These are phyloP conservation scores for Salinomyces thailandicus DNA, from an alignment of 2,329 filamentous ascomycete genomes.

Conservation along the genomic window DNA sequence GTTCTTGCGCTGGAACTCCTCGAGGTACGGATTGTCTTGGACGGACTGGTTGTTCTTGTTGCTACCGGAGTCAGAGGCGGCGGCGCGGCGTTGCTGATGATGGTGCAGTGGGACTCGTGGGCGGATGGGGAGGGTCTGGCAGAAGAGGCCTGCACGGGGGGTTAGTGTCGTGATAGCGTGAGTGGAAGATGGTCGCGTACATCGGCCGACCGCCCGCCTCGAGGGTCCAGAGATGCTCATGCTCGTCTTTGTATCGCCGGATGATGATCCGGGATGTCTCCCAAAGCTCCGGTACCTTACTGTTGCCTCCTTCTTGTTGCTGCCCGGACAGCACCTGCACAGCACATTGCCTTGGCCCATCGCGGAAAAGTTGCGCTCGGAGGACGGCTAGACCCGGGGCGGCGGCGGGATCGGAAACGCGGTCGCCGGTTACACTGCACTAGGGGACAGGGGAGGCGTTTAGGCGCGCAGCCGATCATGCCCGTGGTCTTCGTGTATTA, in stretches of 20 bases:
- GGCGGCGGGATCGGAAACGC: too few species aligned
- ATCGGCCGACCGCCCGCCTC: conserved; percentile 49
- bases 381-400: background rate
- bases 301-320: background rate
- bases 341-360: too few species aligned
- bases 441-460: too few species aligned
- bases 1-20: conserved; percentile 40
- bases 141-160: conserved; percentile 16
- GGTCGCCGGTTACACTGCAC: too few species aligned
- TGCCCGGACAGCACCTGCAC: background rate
- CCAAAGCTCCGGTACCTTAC: too few species aligned
- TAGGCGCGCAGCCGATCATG: too few species aligned
- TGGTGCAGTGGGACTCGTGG: conserved; percentile 3
- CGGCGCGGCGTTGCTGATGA: conserved; percentile 10
- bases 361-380: too few species aligned
- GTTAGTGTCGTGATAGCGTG: conserved; percentile 7
- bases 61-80: conserved; percentile 6
- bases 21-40: conserved; percentile 48
- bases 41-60: conserved; percentile 3
- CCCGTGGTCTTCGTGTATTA: too few species aligned
- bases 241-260: conserved; percentile 3
- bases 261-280: too few species aligned
- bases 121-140: conserved; percentile 8
- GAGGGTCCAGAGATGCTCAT: conserved; percentile 60
- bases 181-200: conserved; percentile 32